phyloP scores from a whole-genome alignment of 306 rosid species.

The Prunus mira region DNA sequence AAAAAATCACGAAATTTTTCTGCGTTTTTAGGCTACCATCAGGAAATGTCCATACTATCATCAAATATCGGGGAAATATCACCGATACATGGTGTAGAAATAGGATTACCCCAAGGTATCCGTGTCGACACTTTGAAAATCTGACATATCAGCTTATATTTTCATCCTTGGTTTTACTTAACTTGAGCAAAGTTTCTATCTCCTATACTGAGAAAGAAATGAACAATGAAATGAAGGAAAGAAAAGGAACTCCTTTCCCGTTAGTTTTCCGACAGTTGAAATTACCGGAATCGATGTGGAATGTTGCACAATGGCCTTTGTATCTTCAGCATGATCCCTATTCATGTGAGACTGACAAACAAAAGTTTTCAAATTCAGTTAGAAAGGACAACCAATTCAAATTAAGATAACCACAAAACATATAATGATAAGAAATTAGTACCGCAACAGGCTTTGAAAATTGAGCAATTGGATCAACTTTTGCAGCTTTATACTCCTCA shows the following conservation, averaged over 20 bases:
- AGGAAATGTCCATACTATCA: too few relatives aligned
- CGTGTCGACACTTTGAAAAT: too few relatives aligned
- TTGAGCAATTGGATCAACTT: slow-evolving; percentile 87
- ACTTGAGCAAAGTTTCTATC: slow-evolving; percentile 1
- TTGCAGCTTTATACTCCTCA: slow-evolving; percentile 74
- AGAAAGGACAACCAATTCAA: slow-evolving; percentile 1
- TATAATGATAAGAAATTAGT: slow-evolving; percentile 24
- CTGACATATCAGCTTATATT: too few relatives aligned
- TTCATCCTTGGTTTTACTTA: neutral
- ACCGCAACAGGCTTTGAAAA: slow-evolving; percentile 95
- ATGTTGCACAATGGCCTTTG: slow-evolving; percentile 80
- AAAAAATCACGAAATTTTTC: too few relatives aligned
- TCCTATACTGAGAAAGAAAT: neutral
- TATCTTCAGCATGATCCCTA: slow-evolving; percentile 91
- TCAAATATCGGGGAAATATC: too few relatives aligned
- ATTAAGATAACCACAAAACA: slow-evolving; percentile 20
- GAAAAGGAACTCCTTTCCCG: slow-evolving; percentile 6
- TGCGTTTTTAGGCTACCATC: too few relatives aligned
- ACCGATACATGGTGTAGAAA: too few relatives aligned
- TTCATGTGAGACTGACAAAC: slow-evolving; percentile 88
- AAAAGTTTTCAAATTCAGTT: slow-evolving; percentile 13
- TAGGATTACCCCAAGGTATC: too few relatives aligned
- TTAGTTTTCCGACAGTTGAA: neutral
- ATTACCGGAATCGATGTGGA: slow-evolving; percentile 83
- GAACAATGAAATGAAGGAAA: neutral